Evolutionary conservation across 352 stramenopile species (phyloP).

Genomic region (Phytophthora vignae): DNA sequence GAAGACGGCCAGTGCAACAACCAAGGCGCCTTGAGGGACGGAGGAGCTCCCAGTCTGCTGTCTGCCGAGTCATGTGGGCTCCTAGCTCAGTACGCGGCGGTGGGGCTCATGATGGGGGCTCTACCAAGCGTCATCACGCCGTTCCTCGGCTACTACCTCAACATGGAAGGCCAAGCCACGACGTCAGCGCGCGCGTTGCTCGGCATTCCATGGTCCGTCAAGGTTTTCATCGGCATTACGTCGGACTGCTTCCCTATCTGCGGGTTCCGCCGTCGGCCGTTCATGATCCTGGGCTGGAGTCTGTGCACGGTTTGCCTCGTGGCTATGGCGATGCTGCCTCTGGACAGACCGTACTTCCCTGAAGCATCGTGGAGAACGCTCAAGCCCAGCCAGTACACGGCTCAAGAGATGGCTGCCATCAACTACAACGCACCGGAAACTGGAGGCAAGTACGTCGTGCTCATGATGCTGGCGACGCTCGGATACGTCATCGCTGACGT

Average conservation of each 20-base stretch:
- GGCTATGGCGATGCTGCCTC: constrained; percentile 44
- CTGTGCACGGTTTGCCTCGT: constrained; percentile 51
- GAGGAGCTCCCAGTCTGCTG: constrained; percentile 48
- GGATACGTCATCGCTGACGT: constrained; percentile 66
- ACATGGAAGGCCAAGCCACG: constrained; percentile 70
- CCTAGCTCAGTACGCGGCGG: constrained; percentile 68
- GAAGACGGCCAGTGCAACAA: constrained; percentile 8
- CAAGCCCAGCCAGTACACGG: constrained; percentile 37
- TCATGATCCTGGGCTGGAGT: constrained; percentile 67
- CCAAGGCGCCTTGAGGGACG: constrained; percentile 48
- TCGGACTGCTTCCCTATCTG: constrained; percentile 71
- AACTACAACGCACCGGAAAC: constrained; percentile 44
- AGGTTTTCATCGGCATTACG: constrained; percentile 71
- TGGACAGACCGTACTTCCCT: constrained; percentile 64
- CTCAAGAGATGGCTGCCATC: constrained; percentile 30
- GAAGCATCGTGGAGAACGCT: constrained; percentile 32
- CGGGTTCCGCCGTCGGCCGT: constrained; percentile 64
- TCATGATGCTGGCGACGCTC: constrained; percentile 62
- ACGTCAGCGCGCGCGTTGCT: constrained; percentile 64
- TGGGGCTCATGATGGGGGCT: constrained; percentile 73
- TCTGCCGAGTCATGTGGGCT: constrained; percentile 59
- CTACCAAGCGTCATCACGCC: constrained; percentile 58
- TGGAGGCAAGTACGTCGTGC: constrained; percentile 57
- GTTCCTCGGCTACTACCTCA: constrained; percentile 71
- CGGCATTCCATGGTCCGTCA: constrained; percentile 66